phyloP scores from a whole-genome alignment of 768 basidiomycete species.

The Kwoniella europaea region DNA sequence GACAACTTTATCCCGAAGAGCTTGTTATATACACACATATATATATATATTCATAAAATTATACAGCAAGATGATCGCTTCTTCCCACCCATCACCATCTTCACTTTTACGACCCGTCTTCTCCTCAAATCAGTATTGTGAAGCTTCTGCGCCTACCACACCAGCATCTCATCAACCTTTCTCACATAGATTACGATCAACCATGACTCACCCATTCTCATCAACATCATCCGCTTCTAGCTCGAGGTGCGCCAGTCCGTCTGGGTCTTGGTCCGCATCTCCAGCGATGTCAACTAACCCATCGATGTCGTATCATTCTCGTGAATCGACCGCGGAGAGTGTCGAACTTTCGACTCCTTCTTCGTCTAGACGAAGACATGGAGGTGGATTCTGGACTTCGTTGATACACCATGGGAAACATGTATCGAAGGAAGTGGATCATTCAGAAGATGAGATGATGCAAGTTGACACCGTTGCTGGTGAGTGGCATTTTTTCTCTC shows the following conservation, averaged over 20 bases:
- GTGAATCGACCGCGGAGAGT: slow-evolving; percentile 17
- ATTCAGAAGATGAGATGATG: slow-evolving; percentile 33
- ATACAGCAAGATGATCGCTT: neutral
- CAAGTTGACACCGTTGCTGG: slow-evolving; percentile 27
- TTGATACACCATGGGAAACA: slow-evolving; percentile 25
- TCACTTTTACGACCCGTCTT: slow-evolving; percentile 11
- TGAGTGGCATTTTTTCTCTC: slow-evolving; percentile 7
- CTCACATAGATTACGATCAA: neutral
- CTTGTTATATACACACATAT: neutral
- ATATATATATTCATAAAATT: neutral
- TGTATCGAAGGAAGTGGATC: slow-evolving; percentile 18
- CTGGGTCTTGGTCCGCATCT: slow-evolving; percentile 6
- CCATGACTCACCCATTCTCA: slow-evolving; percentile 20
- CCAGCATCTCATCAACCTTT: neutral
- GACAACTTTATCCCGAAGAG: neutral
- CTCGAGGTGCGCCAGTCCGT: slow-evolving; percentile 20
- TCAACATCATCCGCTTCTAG: slow-evolving; percentile 13
- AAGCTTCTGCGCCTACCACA: neutral
- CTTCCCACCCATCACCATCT: neutral
- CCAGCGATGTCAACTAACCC: slow-evolving; percentile 18
- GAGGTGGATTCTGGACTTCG: slow-evolving; percentile 29
- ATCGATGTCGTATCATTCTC: slow-evolving; percentile 9
- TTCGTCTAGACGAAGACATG: slow-evolving; percentile 27
- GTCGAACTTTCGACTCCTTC: slow-evolving; percentile 9
- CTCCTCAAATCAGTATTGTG: neutral